A percentile compares a stretch with the other conserved stretches of the same genome.
phyloP scores from a whole-genome alignment of 129 eudicot genomes.

The Arctium lappa region DNA sequence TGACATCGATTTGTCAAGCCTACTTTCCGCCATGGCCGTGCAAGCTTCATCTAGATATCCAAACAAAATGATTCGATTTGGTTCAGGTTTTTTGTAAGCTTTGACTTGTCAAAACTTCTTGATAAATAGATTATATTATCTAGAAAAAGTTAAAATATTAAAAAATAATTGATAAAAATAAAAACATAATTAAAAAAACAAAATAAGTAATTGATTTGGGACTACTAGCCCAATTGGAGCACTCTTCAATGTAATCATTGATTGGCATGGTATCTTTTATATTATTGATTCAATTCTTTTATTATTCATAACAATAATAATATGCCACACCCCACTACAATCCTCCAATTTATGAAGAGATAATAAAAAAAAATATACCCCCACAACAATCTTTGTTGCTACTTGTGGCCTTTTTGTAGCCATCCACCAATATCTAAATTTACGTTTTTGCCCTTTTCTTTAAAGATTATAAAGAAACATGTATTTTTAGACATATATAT shows the following conservation, averaged over 20 bases:
- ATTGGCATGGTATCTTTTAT: slow-evolving; percentile 19
- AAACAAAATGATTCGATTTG: no score
- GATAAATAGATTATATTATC: background rate
- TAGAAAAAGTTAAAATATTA: background rate
- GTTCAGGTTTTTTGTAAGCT: no score
- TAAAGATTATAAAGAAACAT: no score
- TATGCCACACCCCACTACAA: slow-evolving; percentile 27
- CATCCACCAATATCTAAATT: background rate
- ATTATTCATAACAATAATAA: background rate
- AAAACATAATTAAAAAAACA: background rate
- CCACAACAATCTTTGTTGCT: slow-evolving; percentile 19
- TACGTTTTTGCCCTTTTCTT: background rate
- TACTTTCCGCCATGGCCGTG: background rate
- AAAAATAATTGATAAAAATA: background rate
- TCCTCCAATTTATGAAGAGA: slow-evolving; percentile 11
- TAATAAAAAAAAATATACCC: slow-evolving; percentile 8
- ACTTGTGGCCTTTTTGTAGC: slow-evolving; percentile 11
- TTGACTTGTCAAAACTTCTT: background rate
- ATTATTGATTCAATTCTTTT: slow-evolving; percentile 1
- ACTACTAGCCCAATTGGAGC: slow-evolving; percentile 9
- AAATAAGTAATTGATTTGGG: background rate
- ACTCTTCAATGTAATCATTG: slow-evolving; percentile 21
- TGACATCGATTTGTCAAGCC: background rate
- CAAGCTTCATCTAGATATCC: background rate
- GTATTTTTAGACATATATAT: background rate